Evolutionary conservation across 2,329 filamentous ascomycete genomes (phyloP).

Genomic region (Botryosphaeria dothidea): DNA sequence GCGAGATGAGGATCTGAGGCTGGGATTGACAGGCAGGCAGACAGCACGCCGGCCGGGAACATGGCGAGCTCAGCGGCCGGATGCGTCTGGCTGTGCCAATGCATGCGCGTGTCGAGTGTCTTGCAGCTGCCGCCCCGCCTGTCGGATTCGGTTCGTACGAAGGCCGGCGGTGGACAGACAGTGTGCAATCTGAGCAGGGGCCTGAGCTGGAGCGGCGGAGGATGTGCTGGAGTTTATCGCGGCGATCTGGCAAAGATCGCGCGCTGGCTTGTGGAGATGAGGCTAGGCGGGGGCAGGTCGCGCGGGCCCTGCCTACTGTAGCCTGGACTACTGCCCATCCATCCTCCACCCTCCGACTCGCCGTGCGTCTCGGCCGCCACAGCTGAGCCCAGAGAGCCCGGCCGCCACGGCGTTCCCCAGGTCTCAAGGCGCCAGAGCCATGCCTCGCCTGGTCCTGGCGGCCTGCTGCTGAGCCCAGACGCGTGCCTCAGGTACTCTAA

Average conservation of each 20-base stretch:
- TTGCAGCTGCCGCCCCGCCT: not conserved
- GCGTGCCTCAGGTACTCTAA: not conserved
- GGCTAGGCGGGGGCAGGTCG: not conserved
- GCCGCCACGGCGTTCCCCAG: conserved; percentile 5
- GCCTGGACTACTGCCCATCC: too few relatives aligned
- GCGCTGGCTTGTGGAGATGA: not conserved
- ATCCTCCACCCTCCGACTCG: too few relatives aligned
- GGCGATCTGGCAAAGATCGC: not conserved
- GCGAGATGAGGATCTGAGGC: conserved; percentile 5
- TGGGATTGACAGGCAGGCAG: not conserved
- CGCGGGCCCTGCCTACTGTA: too few relatives aligned
- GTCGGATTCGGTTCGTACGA: not conserved
- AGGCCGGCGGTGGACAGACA: not conserved
- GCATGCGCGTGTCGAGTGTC: not conserved
- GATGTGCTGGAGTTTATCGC: conserved; percentile 1
- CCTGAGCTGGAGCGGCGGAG: not conserved
- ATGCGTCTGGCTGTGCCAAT: not conserved
- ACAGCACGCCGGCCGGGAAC: not conserved
- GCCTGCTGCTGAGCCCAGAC: not conserved
- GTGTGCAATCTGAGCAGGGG: too few relatives aligned
- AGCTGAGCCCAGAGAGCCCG: not conserved
- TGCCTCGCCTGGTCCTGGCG: not conserved
- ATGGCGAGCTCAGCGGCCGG: not conserved
- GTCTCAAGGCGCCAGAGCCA: not conserved
- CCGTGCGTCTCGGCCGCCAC: not conserved